Percentiles rank a stretch among this genome's conserved stretches.
phyloP scores from a whole-genome alignment of 331 rosid species.

The Spiraea crenata region DNA sequence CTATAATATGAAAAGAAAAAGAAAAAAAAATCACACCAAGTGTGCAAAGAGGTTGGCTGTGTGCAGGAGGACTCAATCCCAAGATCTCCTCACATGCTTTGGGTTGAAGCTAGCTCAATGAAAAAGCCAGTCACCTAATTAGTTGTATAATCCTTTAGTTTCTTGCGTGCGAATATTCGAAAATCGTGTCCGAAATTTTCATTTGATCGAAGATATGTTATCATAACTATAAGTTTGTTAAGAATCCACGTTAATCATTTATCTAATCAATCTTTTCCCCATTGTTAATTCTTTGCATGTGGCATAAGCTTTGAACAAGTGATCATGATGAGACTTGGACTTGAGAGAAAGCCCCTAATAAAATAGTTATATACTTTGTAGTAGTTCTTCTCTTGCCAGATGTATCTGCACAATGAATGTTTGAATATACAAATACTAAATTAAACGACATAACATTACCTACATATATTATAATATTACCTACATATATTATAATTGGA shows the following conservation, averaged over 20 bases:
- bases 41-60: not conserved
- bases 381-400: no score
- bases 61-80: conserved; percentile 37
- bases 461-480: no score
- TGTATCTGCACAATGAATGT: no score
- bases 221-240: not conserved
- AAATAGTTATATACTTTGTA: not conserved
- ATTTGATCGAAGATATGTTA: conserved; percentile 18
- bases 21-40: not conserved
- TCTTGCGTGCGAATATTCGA: conserved; percentile 59
- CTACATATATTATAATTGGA: no score
- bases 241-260: conserved; percentile 38
- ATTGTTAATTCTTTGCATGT: conserved; percentile 40
- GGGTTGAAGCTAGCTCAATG: conserved; percentile 38
- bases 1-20: not conserved
- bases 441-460: not conserved
- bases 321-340: conserved; percentile 4
- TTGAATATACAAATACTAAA: no score
- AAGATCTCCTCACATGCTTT: conserved; percentile 45
- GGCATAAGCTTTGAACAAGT: conserved; percentile 28
- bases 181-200: conserved; percentile 25
- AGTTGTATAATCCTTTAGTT: conserved; percentile 26
- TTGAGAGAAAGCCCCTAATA: conserved; percentile 4
- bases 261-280: conserved; percentile 34
- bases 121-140: conserved; percentile 19